Conservation (phyloP, 768 basidiomycete genomes). For the Trametes villosa region DNA sequence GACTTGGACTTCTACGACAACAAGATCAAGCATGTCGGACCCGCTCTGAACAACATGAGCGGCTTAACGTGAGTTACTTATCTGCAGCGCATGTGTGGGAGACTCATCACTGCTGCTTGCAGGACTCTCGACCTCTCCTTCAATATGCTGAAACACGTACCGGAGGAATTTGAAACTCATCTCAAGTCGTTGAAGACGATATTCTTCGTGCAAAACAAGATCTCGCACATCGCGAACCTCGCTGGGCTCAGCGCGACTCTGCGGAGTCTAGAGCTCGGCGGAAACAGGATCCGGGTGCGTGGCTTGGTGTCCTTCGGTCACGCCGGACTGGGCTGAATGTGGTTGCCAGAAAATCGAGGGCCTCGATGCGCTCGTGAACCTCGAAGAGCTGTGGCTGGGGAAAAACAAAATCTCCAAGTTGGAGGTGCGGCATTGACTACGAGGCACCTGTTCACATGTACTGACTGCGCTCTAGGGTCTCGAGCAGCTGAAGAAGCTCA, state of each 20-base stretch:
- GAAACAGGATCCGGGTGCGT: slow-evolving; percentile 87
- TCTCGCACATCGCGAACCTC: slow-evolving; percentile 76
- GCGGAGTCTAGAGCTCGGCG: slow-evolving; percentile 89
- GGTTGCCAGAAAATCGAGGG: slow-evolving; percentile 85
- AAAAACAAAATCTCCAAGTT: slow-evolving; percentile 96
- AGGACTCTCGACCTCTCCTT: slow-evolving; percentile 94
- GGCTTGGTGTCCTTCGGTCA: no score
- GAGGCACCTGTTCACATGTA: neutral
- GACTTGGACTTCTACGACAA: slow-evolving; percentile 98
- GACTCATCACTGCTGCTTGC: neutral
- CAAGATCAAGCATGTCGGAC: slow-evolving; percentile 75
- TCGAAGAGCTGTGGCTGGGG: slow-evolving; percentile 95
- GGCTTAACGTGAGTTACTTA: slow-evolving; percentile 56
- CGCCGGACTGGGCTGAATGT: neutral
- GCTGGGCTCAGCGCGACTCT: slow-evolving; percentile 57
- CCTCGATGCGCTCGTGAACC: slow-evolving; percentile 73
- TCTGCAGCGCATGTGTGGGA: neutral
- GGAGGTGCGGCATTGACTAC: slow-evolving; percentile 53
- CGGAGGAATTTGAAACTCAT: slow-evolving; percentile 55
- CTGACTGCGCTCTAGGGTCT: slow-evolving; percentile 58
- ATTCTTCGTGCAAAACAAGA: slow-evolving; percentile 97
- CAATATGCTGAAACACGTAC: slow-evolving; percentile 80
- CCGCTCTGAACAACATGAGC: slow-evolving; percentile 61
- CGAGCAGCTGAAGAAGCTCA: slow-evolving; percentile 67
- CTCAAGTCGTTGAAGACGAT: slow-evolving; percentile 71